Conservation (phyloP, 768 basidiomycete species). For the Mycena leptocephala region DNA sequence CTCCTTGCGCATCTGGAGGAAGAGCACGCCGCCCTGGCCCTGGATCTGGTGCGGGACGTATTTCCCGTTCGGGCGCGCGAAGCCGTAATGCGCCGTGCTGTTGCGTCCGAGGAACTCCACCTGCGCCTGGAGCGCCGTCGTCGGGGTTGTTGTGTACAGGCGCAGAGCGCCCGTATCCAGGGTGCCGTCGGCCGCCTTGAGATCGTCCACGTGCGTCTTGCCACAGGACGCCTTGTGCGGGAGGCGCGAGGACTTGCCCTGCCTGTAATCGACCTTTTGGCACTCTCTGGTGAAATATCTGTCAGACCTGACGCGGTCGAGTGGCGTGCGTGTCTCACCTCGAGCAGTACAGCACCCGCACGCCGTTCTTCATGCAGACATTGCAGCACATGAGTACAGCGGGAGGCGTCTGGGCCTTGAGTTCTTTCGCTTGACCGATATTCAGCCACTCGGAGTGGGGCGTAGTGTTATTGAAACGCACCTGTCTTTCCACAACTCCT, state of each 20-base stretch:
- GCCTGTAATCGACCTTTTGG: neutral
- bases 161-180: neutral
- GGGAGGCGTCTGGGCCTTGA: neutral
- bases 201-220: neutral
- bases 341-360: neutral
- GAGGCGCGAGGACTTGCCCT: neutral
- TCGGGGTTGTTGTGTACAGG: neutral
- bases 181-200: neutral
- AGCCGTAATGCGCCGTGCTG: conserved; percentile 4
- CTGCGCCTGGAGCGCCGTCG: conserved; percentile 1
- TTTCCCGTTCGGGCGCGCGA: conserved; percentile 14
- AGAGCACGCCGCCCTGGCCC: conserved; percentile 3
- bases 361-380: neutral
- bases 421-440: neutral
- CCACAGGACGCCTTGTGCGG: neutral
- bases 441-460: no score
- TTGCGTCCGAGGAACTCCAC: neutral
- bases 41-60: conserved; percentile 11
- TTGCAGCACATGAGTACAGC: neutral
- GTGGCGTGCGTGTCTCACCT: neutral
- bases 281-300: neutral
- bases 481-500: neutral
- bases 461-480: neutral
- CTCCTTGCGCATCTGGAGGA: conserved; percentile 12
- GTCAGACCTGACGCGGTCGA: neutral